A percentile compares a stretch with the other conserved stretches of the same genome.
These are phyloP conservation scores for Phytophthora pistaciae DNA, from an alignment of 352 stramenopile genomes.

Conservation along the genomic window DNA sequence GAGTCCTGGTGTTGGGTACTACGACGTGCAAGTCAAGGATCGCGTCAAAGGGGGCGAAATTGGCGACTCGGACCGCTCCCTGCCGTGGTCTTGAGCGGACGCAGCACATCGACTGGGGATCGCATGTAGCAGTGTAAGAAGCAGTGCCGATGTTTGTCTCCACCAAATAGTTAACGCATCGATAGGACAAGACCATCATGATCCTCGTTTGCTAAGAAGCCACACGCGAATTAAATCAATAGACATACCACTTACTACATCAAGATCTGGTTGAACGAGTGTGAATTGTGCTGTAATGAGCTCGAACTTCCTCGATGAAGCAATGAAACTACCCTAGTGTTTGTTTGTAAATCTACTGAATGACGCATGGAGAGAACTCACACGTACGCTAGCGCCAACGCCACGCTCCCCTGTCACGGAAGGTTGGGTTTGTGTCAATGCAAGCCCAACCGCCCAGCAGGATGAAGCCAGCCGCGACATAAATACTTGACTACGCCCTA, in stretches of 20 bases:
- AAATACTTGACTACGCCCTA: conserved; percentile 63
- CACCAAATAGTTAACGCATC: conserved; percentile 24
- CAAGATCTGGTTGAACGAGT: conserved; percentile 5
- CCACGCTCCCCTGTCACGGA: conserved; percentile 7
- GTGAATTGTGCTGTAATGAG: conserved; percentile 9
- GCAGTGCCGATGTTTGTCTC: conserved; percentile 7
- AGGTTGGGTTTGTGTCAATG: conserved; percentile 21
- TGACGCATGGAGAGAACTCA: conserved; percentile 36
- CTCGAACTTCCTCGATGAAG: conserved; percentile 9
- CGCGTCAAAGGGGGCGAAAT: conserved; percentile 81
- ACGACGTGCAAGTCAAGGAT: conserved; percentile 75
- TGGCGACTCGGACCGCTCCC: conserved; percentile 72
- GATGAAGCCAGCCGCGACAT: conserved; percentile 38
- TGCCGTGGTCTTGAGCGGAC: conserved; percentile 62
- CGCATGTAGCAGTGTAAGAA: conserved; percentile 22
- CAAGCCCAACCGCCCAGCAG: conserved; percentile 26
- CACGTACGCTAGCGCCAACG: conserved; percentile 37
- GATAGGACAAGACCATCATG: conserved; percentile 17
- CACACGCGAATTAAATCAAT: conserved; percentile 25
- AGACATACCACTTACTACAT: conserved; percentile 11
- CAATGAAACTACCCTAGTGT: conserved; percentile 22
- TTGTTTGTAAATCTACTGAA: conserved; percentile 33
- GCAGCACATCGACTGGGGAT: conserved; percentile 8
- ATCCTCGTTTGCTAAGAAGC: conserved; percentile 10
- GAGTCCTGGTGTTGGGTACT: conserved; percentile 79